Percentiles rank a stretch among this genome's conserved stretches.
phyloP scores from a whole-genome alignment of 2,329 filamentous ascomycete species.

The Moelleriella libera region DNA sequence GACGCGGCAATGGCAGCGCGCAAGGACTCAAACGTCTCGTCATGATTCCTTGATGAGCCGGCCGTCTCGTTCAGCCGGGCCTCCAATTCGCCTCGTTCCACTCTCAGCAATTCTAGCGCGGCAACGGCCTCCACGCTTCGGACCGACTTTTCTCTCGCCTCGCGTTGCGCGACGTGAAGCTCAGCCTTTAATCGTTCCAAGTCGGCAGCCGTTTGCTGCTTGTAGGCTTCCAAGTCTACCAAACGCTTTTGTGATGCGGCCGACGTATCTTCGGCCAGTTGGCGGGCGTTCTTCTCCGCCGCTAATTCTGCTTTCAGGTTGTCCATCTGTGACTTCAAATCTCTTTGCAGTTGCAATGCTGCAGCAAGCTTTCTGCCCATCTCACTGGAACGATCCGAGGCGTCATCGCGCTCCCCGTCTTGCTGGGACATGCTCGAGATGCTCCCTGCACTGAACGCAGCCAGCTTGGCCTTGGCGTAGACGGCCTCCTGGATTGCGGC shows the following conservation, averaged over 20 bases:
- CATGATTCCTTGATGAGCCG: constrained; percentile 54
- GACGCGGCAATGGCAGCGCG: constrained; percentile 68
- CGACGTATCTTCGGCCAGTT: constrained; percentile 78
- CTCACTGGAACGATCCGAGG: constrained; percentile 43
- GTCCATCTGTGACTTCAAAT: constrained; percentile 67
- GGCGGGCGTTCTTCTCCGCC: constrained; percentile 65
- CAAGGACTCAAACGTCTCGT: constrained; percentile 58
- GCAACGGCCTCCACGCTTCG: constrained; percentile 63
- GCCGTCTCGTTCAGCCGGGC: constrained; percentile 53
- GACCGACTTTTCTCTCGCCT: constrained; percentile 70
- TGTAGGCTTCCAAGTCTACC: constrained; percentile 68
- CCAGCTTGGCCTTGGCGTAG: constrained; percentile 86
- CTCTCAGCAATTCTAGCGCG: constrained; percentile 56
- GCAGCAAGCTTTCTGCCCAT: constrained; percentile 72
- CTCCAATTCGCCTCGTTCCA: constrained; percentile 74
- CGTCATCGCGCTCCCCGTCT: constrained; percentile 47
- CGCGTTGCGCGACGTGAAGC: constrained; percentile 64
- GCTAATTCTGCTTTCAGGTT: constrained; percentile 56
- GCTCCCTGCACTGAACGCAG: constrained; percentile 57
- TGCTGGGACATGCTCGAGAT: constrained; percentile 44
- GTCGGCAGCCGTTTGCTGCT: constrained; percentile 72
- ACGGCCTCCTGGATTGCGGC: constrained; percentile 88
- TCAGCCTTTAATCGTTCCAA: constrained; percentile 76
- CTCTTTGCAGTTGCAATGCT: constrained; percentile 63
- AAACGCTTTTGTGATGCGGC: constrained; percentile 73